Conservation (phyloP, 2,329 filamentous ascomycete species). For the Penicillium aurantiogriseum region DNA sequence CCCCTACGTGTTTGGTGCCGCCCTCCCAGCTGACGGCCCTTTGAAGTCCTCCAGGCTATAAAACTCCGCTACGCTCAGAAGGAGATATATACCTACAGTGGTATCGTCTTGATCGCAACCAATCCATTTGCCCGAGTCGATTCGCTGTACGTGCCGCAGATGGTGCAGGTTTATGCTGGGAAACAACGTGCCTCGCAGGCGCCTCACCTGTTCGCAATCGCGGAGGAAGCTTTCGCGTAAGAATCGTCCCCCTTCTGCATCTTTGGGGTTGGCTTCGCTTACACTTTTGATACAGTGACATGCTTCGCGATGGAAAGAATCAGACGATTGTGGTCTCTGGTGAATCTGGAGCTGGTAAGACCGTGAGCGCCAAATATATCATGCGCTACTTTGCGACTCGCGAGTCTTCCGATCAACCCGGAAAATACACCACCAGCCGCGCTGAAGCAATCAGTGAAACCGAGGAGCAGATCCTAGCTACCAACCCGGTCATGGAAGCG, state of each 20-base stretch:
- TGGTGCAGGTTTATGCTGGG: constrained; percentile 99
- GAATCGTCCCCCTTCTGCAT: constrained; percentile 25
- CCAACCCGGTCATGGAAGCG: constrained; percentile 99
- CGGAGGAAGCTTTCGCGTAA: constrained; percentile 96
- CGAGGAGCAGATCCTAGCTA: constrained; percentile 96
- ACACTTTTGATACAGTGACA: constrained; percentile 64
- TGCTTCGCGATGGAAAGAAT: constrained; percentile 93
- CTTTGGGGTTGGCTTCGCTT: constrained; percentile 37
- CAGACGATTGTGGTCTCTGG: constrained; percentile 99
- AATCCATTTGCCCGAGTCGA: constrained; percentile 98
- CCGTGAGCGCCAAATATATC: constrained; percentile 98
- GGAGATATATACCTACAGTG: constrained; percentile 99
- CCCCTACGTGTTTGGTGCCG: constrained; percentile 3
- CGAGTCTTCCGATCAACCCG: constrained; percentile 86
- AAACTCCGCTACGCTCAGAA: constrained; percentile 96
- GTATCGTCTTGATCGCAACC: constrained; percentile 96
- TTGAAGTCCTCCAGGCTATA: constrained; percentile 88
- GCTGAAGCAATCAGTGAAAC: constrained; percentile 90
- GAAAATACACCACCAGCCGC: constrained; percentile 71
- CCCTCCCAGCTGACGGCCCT: constrained; percentile 22
- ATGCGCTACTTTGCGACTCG: constrained; percentile 99
- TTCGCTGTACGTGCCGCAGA: constrained; percentile 95
- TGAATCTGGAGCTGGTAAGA: constrained; percentile 98
- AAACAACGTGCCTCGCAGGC: constrained; percentile 96
- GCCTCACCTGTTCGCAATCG: constrained; percentile 96